Base-by-base conservation (phyloP, 495 filamentous ascomycete genomes). In the Cairneyella variabilis region DNA sequence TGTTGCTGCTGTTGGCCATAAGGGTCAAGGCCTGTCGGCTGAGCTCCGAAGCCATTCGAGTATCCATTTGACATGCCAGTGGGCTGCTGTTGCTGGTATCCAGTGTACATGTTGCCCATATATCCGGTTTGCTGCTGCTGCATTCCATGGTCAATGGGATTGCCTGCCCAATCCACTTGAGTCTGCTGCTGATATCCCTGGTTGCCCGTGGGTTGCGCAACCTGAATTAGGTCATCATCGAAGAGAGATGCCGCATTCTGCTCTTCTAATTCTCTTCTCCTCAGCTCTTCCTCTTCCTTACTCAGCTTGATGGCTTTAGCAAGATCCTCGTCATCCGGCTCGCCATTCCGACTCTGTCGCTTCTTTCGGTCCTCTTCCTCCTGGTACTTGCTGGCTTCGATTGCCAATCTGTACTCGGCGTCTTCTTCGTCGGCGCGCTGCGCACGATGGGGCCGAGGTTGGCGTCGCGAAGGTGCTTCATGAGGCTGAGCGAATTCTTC, bases 281-380 rank as follows among this genome's bases (percentile, higher is more conserved):
- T 83, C 57, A 93, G 76, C 49, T 90, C 88, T 62, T 97, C 95
- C 42, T 84, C 81, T 64, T 97, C 91, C 69, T 89, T 88, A 66
- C 93, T 97, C 16, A 99, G 79, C 71, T 91, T 95, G 66, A 99
- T 93, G 8, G 95, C 95, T 65, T 95, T 97, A 42, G 86, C 90
- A 27, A 97, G 77, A 57, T 93, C 91, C 14, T 91, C 84, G 16
- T 73, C 73, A 30, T 73, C 72, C 10, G 75, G 70, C 11, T 72
- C 74, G 53, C 73, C 76, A 56, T 76, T 80, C 57, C 81, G 80
- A 60, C 92, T 88, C 64, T 95, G 89, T 50, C 78, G 72, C 69
- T 79, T 85, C 67, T 77, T 89, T 61, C 83, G 81, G 56, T 97
- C 95, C 62, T 97, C 93, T 64, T 97, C 95, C 45, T 93, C 93